Evolutionary conservation across 148 eudicot genomes (phyloP).

Genomic region (Pharnaceum exiguum): DNA sequence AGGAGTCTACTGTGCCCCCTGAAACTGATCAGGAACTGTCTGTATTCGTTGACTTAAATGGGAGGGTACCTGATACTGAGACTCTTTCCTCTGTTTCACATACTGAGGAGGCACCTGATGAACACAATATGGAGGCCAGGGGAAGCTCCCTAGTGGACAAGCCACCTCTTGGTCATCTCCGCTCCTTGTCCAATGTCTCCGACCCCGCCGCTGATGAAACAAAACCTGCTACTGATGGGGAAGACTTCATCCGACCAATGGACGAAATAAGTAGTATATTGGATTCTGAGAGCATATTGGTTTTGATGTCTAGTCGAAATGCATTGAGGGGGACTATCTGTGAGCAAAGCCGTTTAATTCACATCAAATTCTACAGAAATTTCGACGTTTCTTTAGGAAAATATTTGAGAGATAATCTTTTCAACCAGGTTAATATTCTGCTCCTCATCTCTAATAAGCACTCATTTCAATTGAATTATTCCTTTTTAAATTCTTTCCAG

Average conservation of each 20-base stretch:
- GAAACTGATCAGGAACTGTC: constrained; percentile 33
- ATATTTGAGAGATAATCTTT: constrained; percentile 75
- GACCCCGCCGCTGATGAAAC: constrained; percentile 19
- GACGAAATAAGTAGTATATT: constrained; percentile 54
- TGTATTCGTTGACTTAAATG: constrained; percentile 28
- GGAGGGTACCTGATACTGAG: constrained; percentile 23
- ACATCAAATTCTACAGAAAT: constrained; percentile 83
- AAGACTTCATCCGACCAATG: constrained; percentile 38
- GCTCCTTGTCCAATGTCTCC: constrained; percentile 3
- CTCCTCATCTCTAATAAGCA: background rate
- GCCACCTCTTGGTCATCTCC: constrained; percentile 16
- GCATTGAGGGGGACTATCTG: constrained; percentile 67
- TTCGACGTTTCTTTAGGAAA: constrained; percentile 87
- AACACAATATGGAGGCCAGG: constrained; percentile 27
- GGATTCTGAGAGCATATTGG: constrained; percentile 92
- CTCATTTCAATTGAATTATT: background rate
- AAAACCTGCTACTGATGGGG: constrained; percentile 29
- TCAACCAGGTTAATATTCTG: constrained; percentile 56
- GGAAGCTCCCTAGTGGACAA: constrained; percentile 32
- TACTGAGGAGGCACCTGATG: constrained; percentile 27
- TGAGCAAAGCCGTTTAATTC: constrained; percentile 86
- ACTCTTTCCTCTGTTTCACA: constrained; percentile 18
- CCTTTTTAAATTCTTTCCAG: background rate
- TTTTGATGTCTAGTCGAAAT: constrained; percentile 76
- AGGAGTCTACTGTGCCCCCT: constrained; percentile 42